phyloP scores from a whole-genome alignment of 2,329 filamentous ascomycete genomes.

The Talaromyces marneffei region DNA sequence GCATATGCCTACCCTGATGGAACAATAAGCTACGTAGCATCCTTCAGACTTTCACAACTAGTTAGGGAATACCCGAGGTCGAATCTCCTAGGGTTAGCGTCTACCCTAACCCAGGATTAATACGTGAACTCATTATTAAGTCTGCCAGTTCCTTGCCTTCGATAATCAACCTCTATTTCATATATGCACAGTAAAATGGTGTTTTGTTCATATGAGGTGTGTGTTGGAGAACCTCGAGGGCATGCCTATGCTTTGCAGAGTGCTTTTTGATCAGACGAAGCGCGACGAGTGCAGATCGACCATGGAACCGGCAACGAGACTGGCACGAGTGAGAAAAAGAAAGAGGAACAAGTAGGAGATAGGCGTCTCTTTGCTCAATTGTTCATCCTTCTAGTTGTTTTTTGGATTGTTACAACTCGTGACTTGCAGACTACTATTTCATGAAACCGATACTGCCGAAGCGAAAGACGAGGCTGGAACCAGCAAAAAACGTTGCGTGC shows the following conservation, averaged over 20 bases:
- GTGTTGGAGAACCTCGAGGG: background rate
- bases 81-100: background rate
- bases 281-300: background rate
- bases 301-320: background rate
- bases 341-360: background rate
- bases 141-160: background rate
- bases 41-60: background rate
- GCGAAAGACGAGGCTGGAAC: background rate
- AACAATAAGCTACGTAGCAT: background rate
- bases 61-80: background rate
- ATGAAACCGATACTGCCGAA: background rate
- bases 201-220: background rate
- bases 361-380: background rate
- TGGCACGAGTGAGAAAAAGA: background rate
- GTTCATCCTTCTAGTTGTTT: background rate
- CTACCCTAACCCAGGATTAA: background rate
- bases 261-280: background rate
- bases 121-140: background rate
- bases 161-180: background rate
- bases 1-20: background rate
- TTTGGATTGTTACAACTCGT: background rate
- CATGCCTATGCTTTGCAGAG: background rate
- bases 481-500: background rate
- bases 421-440: background rate
- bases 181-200: background rate